These are phyloP conservation scores for Phytophthora pluvialis DNA, from an alignment of 352 stramenopile species.

Conservation along the genomic window DNA sequence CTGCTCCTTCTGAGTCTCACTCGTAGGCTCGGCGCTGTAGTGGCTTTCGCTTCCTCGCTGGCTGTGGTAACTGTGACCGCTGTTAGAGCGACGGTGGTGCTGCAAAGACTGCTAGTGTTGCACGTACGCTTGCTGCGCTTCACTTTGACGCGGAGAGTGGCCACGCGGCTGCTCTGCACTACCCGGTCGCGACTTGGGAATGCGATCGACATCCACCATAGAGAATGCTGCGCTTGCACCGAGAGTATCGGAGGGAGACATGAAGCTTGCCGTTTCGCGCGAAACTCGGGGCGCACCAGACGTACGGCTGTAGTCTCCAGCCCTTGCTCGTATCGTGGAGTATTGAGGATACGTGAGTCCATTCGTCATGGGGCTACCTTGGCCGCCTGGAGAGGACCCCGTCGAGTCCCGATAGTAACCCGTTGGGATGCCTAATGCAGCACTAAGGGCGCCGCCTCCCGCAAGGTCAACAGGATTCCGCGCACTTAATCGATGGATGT, in stretches of 20 bases:
- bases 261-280: constrained; percentile 38
- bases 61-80: constrained; percentile 31
- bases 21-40: constrained; percentile 19
- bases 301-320: constrained; percentile 16
- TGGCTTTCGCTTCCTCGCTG: constrained; percentile 27
- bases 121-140: constrained; percentile 21
- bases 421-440: constrained; percentile 6
- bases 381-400: constrained; percentile 19
- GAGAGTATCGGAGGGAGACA: constrained; percentile 25
- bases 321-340: constrained; percentile 25
- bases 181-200: constrained; percentile 29
- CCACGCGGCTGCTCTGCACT: constrained; percentile 28
- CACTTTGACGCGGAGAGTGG: constrained; percentile 28
- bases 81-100: constrained; percentile 22
- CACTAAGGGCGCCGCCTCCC: background rate
- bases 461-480: constrained; percentile 6
- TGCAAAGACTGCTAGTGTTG: constrained; percentile 16
- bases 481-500: constrained; percentile 29
- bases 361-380: constrained; percentile 25
- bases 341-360: constrained; percentile 32
- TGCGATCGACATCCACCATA: constrained; percentile 71
- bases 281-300: constrained; percentile 18
- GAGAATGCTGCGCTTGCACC: constrained; percentile 52
- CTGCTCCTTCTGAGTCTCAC: constrained; percentile 22
- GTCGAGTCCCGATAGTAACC: constrained; percentile 31